Evolutionary conservation across 1,284 basidiomycete genomes (phyloP), one percentile per base, ranked within the genome.

Genomic region (Moniliella sp.): DNA sequence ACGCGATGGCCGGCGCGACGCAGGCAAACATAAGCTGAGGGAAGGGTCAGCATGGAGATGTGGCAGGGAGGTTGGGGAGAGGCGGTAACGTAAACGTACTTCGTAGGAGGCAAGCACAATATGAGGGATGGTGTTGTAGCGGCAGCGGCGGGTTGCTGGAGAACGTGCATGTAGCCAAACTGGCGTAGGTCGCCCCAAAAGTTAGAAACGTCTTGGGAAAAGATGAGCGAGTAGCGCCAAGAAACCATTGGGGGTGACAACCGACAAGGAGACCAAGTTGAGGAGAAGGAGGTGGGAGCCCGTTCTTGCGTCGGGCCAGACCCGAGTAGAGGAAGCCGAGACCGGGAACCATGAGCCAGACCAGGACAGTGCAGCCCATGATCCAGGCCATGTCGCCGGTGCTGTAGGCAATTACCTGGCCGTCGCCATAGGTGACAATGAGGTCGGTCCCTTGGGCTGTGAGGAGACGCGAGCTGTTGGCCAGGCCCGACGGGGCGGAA

Each of bases 281-380:
- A 69, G 59, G 46, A 67, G 64, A 2, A 69, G 51, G 9, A 69
- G 60, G 27, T 64, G n/a, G 64, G 7, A 69, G 57, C 1, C 67
- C 67, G 39, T 69, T 69, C 46, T 68, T 69, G 25, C 82, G 67
- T 33, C 80, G 69, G 12, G 77, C 73, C 9, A 83, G 67, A 39
- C 82, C 82, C 25, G 81, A 81, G 62, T 88, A 88, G 17, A 86
- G 72, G 65, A 83, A 86, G 2, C 43, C 67, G 62, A 46, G 48
- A 25, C 45, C 33, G 74, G 36, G 76, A 74, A 44, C 80, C 61
- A 67, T 66, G 47, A 65, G 57, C 47, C 66, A 72, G 13, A 83
- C 79, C 62, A 86, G 71, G 9, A 74, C 76, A 8, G 76, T 77
- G 37, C 75, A 73, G 8, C 15, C 21, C n/a, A 11, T 13, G 37